Evolutionary conservation across 306 rosid species (phyloP).

Genomic region (Hylodesmum podocarpum): DNA sequence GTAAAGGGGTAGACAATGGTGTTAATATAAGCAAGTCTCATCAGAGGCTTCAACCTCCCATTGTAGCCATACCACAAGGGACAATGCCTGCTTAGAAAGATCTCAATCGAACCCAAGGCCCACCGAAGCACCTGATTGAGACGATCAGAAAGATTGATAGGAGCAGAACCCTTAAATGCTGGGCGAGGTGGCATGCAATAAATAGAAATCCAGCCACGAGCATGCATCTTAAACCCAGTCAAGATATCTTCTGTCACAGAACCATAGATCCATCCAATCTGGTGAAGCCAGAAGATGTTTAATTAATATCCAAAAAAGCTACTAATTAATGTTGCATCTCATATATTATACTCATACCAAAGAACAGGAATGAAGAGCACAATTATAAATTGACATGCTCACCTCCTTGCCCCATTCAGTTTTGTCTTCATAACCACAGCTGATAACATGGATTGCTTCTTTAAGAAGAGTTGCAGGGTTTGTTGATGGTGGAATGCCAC

Average conservation of each 20-base stretch:
- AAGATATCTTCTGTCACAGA: conserved; percentile 99
- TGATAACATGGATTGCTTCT: conserved; percentile 98
- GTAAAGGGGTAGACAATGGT: conserved; percentile 95
- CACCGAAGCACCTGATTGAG: conserved; percentile 98
- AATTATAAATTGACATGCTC: conserved; percentile 12
- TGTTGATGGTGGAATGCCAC: conserved; percentile 97
- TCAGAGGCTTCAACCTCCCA: conserved; percentile 72
- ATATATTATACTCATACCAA: neutral
- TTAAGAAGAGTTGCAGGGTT: conserved; percentile 96
- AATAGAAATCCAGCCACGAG: conserved; percentile 98
- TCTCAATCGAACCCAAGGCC: conserved; percentile 99
- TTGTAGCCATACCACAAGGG: conserved; percentile 99
- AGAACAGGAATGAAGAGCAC: conserved; percentile 10
- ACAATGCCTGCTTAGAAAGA: conserved; percentile 97
- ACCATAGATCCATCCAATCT: conserved; percentile 99
- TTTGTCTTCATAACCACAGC: conserved; percentile 99
- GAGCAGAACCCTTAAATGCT: conserved; percentile 99
- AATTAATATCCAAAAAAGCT: conserved; percentile 16
- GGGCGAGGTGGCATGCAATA: conserved; percentile 99
- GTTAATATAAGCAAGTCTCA: conserved; percentile 91
- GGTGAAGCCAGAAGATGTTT: conserved; percentile 28
- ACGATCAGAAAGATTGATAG: conserved; percentile 99
- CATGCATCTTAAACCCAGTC: conserved; percentile 99
- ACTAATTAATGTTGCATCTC: neutral
- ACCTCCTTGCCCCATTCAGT: conserved; percentile 99